phyloP scores from a whole-genome alignment of 2,329 filamentous ascomycete species.

The Pestalotiopsis sp. region DNA sequence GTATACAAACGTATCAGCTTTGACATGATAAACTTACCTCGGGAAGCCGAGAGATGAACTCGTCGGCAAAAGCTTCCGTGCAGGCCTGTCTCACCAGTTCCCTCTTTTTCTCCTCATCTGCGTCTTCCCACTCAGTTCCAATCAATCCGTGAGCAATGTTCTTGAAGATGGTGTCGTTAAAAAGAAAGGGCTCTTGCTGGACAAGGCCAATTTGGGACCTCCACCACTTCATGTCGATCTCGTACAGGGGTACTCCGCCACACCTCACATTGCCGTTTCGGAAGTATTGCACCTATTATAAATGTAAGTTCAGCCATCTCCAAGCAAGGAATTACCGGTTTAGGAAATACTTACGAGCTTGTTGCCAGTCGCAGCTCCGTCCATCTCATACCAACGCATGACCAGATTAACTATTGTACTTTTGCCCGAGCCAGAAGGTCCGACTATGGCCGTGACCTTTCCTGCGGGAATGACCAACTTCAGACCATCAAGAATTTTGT shows the following conservation, averaged over 20 bases:
- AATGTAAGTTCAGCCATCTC: slow-evolving; percentile 9
- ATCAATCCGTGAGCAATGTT: slow-evolving; percentile 64
- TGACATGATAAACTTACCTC: slow-evolving; percentile 25
- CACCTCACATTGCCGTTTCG: slow-evolving; percentile 54
- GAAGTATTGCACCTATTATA: slow-evolving; percentile 25
- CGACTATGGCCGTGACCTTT: slow-evolving; percentile 75
- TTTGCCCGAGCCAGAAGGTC: slow-evolving; percentile 73
- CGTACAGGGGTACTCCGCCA: slow-evolving; percentile 53
- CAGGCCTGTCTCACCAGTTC: slow-evolving; percentile 54
- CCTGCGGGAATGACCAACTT: slow-evolving; percentile 60
- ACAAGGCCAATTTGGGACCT: slow-evolving; percentile 64
- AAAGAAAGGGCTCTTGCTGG: slow-evolving; percentile 69
- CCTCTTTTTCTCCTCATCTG: slow-evolving; percentile 46
- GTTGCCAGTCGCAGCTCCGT: slow-evolving; percentile 40
- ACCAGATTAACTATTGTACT: slow-evolving; percentile 73
- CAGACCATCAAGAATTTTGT: slow-evolving; percentile 63
- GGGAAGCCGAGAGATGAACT: slow-evolving; percentile 57
- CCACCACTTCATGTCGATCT: slow-evolving; percentile 66
- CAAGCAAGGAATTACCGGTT: background rate
- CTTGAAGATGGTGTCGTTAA: slow-evolving; percentile 64
- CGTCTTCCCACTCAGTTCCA: slow-evolving; percentile 53
- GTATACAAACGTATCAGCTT: slow-evolving; percentile 12
- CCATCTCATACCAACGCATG: slow-evolving; percentile 70
- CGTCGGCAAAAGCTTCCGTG: slow-evolving; percentile 57
- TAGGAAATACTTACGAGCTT: slow-evolving; percentile 23